These are phyloP conservation scores for Russula earlei DNA, from an alignment of 768 basidiomycete species.

Conservation along the genomic window DNA sequence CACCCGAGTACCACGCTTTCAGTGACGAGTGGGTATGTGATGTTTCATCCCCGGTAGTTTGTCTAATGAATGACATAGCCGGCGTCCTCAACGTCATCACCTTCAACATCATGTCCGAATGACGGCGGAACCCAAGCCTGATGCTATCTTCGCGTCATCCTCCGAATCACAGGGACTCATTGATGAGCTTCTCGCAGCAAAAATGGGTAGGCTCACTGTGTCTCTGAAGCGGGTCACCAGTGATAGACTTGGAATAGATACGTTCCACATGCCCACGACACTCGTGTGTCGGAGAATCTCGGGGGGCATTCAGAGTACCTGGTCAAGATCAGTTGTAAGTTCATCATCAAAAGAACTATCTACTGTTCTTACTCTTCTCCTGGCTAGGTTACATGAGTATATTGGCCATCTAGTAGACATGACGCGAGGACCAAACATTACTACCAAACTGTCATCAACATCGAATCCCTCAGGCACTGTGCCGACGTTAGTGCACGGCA, in stretches of 20 bases:
- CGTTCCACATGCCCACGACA: constrained; percentile 1
- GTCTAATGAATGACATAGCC: neutral
- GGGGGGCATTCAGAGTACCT: neutral
- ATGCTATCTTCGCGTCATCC: neutral
- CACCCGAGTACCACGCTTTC: neutral
- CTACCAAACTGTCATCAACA: neutral
- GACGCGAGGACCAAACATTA: neutral
- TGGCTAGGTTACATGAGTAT: constrained; percentile 8
- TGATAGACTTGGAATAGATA: neutral
- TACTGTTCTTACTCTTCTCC: neutral
- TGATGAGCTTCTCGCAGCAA: neutral
- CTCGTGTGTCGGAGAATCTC: neutral
- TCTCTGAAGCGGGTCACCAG: neutral
- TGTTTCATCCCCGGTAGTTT: neutral
- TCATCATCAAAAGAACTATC: neutral
- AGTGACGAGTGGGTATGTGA: constrained; percentile 5
- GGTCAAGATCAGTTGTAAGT: constrained; percentile 2
- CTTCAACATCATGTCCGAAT: neutral
- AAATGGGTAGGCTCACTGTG: constrained; percentile 8
- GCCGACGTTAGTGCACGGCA: neutral
- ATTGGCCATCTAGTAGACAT: neutral
- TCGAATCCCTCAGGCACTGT: neutral
- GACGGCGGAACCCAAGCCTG: neutral
- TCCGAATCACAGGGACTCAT: neutral
- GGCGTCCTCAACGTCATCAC: too few relatives aligned